Percentiles rank a stretch among this genome's conserved stretches.
These are phyloP conservation scores for Pouteria campechiana DNA, from an alignment of 179 eudicot genomes.

Conservation along the genomic window DNA sequence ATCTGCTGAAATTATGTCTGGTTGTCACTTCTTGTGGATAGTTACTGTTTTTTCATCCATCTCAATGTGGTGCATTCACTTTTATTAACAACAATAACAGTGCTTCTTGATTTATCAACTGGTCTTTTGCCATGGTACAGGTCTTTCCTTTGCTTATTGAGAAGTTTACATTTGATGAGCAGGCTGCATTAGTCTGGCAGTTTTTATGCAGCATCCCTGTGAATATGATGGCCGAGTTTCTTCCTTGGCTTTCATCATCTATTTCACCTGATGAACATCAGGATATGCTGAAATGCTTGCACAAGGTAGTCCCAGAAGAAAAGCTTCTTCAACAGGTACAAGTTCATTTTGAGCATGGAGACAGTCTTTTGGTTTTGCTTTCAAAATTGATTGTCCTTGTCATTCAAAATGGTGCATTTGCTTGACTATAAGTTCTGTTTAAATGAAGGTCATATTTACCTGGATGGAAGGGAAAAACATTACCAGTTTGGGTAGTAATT, in stretches of 20 bases:
- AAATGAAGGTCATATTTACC: conserved; percentile 62
- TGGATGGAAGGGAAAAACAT: conserved; percentile 82
- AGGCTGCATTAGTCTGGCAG: conserved; percentile 85
- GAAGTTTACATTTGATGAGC: conserved; percentile 89
- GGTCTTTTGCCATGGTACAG: no score
- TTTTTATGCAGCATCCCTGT: conserved; percentile 95
- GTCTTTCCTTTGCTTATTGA: conserved; percentile 86
- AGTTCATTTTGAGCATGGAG: neutral
- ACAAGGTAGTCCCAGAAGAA: conserved; percentile 72
- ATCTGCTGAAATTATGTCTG: no score
- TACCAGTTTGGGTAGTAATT: conserved; percentile 13
- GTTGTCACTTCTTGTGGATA: no score
- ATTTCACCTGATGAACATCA: conserved; percentile 66
- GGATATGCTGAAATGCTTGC: conserved; percentile 75
- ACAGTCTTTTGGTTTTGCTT: no score
- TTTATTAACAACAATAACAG: no score
- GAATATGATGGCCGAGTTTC: conserved; percentile 89
- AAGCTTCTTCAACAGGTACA: conserved; percentile 83
- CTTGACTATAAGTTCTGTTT: conserved; percentile 7
- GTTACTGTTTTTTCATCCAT: no score
- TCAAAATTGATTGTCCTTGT: neutral
- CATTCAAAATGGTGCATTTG: neutral
- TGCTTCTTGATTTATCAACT: no score
- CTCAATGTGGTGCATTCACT: no score
- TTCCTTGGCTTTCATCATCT: conserved; percentile 90